A percentile compares a stretch with the other conserved stretches of the same genome.
Conservation (phyloP, 1,139 yeast genomes). For the Hyphopichia khmerensis region DNA sequence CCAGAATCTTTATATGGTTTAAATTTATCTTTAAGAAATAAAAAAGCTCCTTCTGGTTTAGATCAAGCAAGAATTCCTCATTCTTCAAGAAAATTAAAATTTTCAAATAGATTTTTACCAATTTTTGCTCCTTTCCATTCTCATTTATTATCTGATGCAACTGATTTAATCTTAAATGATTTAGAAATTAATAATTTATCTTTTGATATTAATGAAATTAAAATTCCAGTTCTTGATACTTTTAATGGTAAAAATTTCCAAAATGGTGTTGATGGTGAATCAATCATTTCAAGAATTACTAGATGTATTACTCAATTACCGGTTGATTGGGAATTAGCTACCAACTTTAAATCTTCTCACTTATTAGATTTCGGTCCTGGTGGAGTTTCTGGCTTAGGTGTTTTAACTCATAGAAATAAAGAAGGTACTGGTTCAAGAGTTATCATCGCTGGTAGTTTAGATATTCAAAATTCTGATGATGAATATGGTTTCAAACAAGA, state of each 20-base stretch:
- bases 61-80: slow-evolving; percentile 94
- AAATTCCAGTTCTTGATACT: slow-evolving; percentile 91
- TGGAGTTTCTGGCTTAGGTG: slow-evolving; percentile 95
- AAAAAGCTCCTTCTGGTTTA: slow-evolving; percentile 91
- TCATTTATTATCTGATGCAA: slow-evolving; percentile 74
- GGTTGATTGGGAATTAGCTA: slow-evolving; percentile 93
- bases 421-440: slow-evolving; percentile 98
- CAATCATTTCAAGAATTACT: slow-evolving; percentile 57
- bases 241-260: slow-evolving; percentile 81
- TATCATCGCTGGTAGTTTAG: slow-evolving; percentile 90
- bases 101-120: slow-evolving; percentile 91
- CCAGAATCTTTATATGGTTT: slow-evolving; percentile 98
- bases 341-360: slow-evolving; percentile 79
- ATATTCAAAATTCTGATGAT: slow-evolving; percentile 57
- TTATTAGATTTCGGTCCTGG: slow-evolving; percentile 98
- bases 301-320: slow-evolving; percentile 84
- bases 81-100: slow-evolving; percentile 89
- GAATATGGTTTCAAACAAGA: slow-evolving; percentile 97
- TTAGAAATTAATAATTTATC: slow-evolving; percentile 54
- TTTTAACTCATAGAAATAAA: slow-evolving; percentile 92
- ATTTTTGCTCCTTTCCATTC: slow-evolving; percentile 97
- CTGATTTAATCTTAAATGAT: slow-evolving; percentile 64
- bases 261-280: slow-evolving; percentile 26
- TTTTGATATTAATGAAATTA: slow-evolving; percentile 54
- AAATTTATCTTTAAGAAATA: slow-evolving; percentile 85